A percentile compares a stretch with the other conserved stretches of the same genome.
Conservation (phyloP, 164 flowering plant species). For the Kalanchoe fedtschenkoi region DNA sequence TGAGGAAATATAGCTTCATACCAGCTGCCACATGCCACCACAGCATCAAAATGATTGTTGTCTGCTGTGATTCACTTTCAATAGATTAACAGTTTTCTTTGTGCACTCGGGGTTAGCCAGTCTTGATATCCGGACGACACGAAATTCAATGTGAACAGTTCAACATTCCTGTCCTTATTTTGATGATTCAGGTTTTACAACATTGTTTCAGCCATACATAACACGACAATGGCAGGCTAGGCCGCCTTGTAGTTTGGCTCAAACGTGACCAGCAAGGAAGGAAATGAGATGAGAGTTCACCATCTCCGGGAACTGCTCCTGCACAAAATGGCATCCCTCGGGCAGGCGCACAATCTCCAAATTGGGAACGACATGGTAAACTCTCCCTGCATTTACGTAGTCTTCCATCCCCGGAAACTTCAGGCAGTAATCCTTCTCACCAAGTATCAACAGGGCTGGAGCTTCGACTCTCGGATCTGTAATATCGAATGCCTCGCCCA, state of each 20-base stretch:
- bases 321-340: conserved; percentile 42
- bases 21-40: no score
- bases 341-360: conserved; percentile 27
- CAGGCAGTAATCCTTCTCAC: conserved; percentile 30
- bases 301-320: conserved; percentile 39
- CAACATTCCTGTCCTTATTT: neutral
- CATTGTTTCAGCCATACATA: neutral
- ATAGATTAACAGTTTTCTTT: no score
- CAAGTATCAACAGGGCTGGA: conserved; percentile 38
- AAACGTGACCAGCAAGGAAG: conserved; percentile 20
- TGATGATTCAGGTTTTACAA: neutral
- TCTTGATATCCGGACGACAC: no score
- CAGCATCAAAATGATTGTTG: no score
- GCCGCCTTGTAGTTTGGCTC: neutral
- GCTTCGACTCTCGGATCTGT: conserved; percentile 22
- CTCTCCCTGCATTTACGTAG: conserved; percentile 21
- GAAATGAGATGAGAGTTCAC: conserved; percentile 24
- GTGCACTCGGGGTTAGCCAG: no score
- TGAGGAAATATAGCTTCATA: no score
- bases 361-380: conserved; percentile 32
- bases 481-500: conserved; percentile 8
- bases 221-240: neutral
- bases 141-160: neutral
- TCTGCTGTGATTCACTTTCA: no score
- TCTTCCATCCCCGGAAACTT: conserved; percentile 43